Evolutionary conservation across 208 protist genomes (phyloP).

Genomic region (Acanthamoeba divionensis): DNA sequence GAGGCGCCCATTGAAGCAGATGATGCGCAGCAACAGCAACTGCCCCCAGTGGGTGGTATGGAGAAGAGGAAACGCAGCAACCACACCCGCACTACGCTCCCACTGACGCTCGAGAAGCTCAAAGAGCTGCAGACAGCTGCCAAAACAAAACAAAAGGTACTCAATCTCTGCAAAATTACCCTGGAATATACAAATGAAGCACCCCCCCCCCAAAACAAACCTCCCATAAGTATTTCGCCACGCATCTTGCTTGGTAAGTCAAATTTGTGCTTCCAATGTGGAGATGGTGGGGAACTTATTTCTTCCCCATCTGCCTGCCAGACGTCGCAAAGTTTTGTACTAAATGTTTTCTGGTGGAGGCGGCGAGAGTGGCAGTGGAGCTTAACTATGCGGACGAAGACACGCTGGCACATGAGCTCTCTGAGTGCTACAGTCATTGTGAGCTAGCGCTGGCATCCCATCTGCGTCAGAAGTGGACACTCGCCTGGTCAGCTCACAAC

Average conservation of each 20-base stretch:
- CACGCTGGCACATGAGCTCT: neutral
- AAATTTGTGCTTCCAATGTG: neutral
- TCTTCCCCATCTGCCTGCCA: neutral
- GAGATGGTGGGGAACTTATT: neutral
- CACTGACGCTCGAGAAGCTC: constrained; percentile 30
- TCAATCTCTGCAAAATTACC: no score
- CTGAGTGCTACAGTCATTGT: neutral
- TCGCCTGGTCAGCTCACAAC: neutral
- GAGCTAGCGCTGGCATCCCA: neutral
- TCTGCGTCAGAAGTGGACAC: neutral
- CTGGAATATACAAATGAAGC: no score
- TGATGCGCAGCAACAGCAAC: no score
- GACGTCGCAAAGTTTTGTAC: neutral
- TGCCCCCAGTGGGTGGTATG: no score
- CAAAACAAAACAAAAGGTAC: no score
- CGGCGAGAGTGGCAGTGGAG: neutral
- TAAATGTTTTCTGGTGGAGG: no score
- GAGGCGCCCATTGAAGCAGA: no score
- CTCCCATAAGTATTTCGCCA: neutral
- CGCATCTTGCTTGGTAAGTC: neutral
- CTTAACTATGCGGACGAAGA: constrained; percentile 7
- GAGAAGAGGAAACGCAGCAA: no score
- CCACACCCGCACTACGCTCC: neutral
- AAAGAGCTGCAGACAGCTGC: constrained; percentile 11
- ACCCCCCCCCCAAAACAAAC: neutral